A percentile compares a stretch with the other conserved stretches of the same genome.
These are phyloP conservation scores for Scytalidium lignicola DNA, from an alignment of 2,329 filamentous ascomycete genomes.

Conservation along the genomic window DNA sequence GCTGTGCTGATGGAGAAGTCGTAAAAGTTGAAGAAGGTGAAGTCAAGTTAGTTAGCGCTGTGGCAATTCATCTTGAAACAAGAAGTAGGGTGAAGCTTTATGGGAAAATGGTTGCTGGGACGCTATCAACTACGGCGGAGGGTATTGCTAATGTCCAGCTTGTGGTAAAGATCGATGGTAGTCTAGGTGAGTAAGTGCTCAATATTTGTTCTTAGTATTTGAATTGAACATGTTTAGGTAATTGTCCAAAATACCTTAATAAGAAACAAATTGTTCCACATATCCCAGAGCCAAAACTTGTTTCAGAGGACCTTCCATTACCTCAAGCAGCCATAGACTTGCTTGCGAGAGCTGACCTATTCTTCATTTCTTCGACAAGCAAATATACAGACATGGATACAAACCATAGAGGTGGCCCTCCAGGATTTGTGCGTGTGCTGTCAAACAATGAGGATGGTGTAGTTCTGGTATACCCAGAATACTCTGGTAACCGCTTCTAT, in stretches of 20 bases:
- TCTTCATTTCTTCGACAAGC: constrained; percentile 70
- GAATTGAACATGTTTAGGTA: constrained; percentile 40
- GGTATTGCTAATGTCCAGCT: constrained; percentile 40
- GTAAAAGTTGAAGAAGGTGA: constrained; percentile 24
- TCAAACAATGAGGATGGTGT: constrained; percentile 43
- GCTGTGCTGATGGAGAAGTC: constrained; percentile 38
- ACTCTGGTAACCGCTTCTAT: constrained; percentile 75
- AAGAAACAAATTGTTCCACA: constrained; percentile 58
- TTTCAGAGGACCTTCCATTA: constrained; percentile 37
- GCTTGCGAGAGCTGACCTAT: constrained; percentile 61
- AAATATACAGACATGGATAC: constrained; percentile 68
- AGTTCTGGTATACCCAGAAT: constrained; percentile 70
- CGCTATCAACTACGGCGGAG: constrained; percentile 35
- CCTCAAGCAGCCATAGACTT: constrained; percentile 36
- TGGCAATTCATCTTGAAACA: constrained; percentile 60
- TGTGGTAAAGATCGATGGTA: constrained; percentile 65
- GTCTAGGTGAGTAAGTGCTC: constrained; percentile 42
- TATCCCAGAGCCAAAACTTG: constrained; percentile 45
- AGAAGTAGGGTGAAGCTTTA: constrained; percentile 70
- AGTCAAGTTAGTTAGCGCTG: constrained; percentile 53
- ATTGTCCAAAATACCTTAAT: constrained; percentile 86
- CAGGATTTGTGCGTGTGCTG: constrained; percentile 67
- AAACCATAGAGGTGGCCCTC: constrained; percentile 71
- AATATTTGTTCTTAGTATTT: constrained; percentile 6
- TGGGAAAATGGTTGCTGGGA: constrained; percentile 63